Evolutionary conservation across 2,329 filamentous ascomycete genomes (phyloP), one percentile per base, ranked within the genome.

Genomic region (Aspergillus sp.): DNA sequence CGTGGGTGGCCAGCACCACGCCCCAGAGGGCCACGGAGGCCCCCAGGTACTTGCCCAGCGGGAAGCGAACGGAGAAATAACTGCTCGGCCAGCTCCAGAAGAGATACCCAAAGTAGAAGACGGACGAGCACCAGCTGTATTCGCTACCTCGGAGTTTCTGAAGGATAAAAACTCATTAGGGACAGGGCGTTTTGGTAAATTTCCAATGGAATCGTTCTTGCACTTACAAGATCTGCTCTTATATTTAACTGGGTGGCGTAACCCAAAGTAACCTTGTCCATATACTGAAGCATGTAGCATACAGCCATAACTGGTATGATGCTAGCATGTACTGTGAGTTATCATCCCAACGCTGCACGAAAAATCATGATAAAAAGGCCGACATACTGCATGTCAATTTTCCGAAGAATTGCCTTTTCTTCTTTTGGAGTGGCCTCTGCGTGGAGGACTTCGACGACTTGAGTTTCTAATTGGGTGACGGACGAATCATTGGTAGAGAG

Each of bases 101-200:
- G 16, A 73, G 31, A 51, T 70, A 73, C 2, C 71, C 70, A 55
- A 73, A 72, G 52, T 72, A 72, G 60, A 71, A 72, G 26, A 71
- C 49, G 2, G 69, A 68, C 3, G 69, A 70, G 18, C 65, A 61
- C 71, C 70, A 73, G 53, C 66, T 68, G 53, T 70, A 73, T 47
- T 69, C 49, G 26, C 20, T 36, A 2, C 56, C 56, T 10, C 49
- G 31, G 5, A 58, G 49, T 14, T 58, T 45, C 50, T 36, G 5
- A 36, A 36, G 32, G 10, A 36, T 36, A 10, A 12, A 36, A 10
- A 14, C 10, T 36, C 32, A 12, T 36, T 36, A 36, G 32, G 12
- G 11, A 2, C 26, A 29, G 7, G 6, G 2, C 26, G 26, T 9
- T 29, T 7, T 29, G 26, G 9, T 29, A 9, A 3, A 0, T 36